Conservation (phyloP, 1,284 basidiomycete genomes). For the Boletus sp. region DNA sequence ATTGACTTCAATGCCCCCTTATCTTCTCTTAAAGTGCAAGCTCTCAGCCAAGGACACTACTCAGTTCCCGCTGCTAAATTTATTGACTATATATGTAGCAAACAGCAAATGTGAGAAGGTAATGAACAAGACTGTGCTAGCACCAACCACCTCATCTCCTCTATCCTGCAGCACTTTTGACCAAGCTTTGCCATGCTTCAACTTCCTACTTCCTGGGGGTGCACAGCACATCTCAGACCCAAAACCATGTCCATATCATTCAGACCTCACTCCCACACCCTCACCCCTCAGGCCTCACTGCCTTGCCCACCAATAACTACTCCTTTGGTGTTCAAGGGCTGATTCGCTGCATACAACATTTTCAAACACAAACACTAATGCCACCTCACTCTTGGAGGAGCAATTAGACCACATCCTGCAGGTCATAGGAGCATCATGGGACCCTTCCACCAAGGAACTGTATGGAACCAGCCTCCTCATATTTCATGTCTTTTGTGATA, state of each 20-base stretch:
- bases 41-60: not conserved
- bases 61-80: too few relatives aligned
- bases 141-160: not conserved
- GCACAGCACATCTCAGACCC: too few relatives aligned
- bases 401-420: slow-evolving; percentile 18
- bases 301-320: not conserved
- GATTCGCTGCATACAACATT: not conserved
- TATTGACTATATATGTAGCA: too few relatives aligned
- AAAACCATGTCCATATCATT: not conserved
- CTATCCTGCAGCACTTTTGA: not conserved
- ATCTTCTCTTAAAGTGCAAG: not conserved
- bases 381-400: not conserved
- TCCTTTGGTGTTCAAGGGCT: not conserved
- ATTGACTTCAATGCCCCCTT: slow-evolving; percentile 4
- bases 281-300: not conserved
- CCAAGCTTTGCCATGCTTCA: too few relatives aligned
- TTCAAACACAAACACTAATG: not conserved
- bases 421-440: slow-evolving; percentile 17
- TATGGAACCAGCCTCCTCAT: slow-evolving; percentile 23
- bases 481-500: slow-evolving; percentile 40
- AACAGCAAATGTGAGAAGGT: too few relatives aligned
- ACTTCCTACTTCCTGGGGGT: too few relatives aligned
- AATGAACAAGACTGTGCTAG: too few relatives aligned
- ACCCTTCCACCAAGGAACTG: slow-evolving; percentile 19
- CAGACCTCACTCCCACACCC: not conserved